phyloP scores from a whole-genome alignment of 768 basidiomycete species.

The Clitopilus passeckerianus region DNA sequence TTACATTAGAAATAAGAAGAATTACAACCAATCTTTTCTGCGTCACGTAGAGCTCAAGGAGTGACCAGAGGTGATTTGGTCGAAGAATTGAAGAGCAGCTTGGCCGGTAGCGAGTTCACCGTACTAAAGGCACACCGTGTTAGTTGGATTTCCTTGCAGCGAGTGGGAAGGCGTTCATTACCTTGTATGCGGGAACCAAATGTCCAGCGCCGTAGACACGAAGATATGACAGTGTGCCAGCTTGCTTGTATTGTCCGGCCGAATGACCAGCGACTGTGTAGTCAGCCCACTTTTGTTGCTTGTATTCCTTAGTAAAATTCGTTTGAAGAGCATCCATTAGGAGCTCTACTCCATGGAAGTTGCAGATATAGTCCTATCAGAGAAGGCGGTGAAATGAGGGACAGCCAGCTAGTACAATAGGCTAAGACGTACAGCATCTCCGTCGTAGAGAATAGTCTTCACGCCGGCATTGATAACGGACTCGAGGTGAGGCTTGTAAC shows the following conservation, averaged over 20 bases:
- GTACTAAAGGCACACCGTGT: conserved; percentile 20
- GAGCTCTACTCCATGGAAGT: conserved; percentile 50
- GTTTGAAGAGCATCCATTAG: conserved; percentile 49
- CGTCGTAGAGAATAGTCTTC: too few relatives aligned
- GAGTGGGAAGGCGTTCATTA: conserved; percentile 4
- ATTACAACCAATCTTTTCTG: too few relatives aligned
- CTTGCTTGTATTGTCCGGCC: conserved; percentile 53
- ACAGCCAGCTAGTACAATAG: too few relatives aligned
- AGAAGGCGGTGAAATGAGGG: too few relatives aligned
- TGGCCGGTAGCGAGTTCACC: conserved; percentile 31
- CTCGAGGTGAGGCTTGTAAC: too few relatives aligned
- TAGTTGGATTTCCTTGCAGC: background rate
- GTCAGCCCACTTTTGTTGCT: conserved; percentile 35
- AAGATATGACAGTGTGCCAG: conserved; percentile 51
- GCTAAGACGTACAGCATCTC: too few relatives aligned
- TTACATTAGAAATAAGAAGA: too few relatives aligned
- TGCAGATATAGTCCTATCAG: conserved; percentile 44
- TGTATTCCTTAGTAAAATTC: conserved; percentile 34
- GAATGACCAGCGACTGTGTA: conserved; percentile 47
- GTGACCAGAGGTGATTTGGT: conserved; percentile 31
- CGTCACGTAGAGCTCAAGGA: conserved; percentile 11
- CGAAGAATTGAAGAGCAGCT: conserved; percentile 39
- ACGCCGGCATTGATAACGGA: too few relatives aligned
- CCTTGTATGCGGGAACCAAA: conserved; percentile 42
- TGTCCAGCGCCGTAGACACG: conserved; percentile 45